Evolutionary conservation across 1,284 basidiomycete genomes (phyloP), one percentile per base, ranked within the genome.

Genomic region (Papiliotrema laurentii): DNA sequence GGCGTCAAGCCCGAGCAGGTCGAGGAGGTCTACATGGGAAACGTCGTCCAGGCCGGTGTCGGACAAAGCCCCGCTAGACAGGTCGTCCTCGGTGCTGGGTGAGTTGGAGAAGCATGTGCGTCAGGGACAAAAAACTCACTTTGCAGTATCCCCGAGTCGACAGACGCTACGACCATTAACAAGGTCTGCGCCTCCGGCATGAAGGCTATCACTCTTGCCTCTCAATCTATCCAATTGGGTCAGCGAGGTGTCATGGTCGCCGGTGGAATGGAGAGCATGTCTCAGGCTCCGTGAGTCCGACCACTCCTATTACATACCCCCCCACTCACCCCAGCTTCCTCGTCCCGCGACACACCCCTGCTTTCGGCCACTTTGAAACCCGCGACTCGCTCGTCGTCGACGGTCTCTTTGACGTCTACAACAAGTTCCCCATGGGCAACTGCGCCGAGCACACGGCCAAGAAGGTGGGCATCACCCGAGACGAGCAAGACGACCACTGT

Each of bases 121-220:
- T 11, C 14, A 30, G 40, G 25, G 5, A 19, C 22, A 16, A 21
- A 16, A 37, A 28, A 33, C 16, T 9, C 30, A 10, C 16, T 50
- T 22, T 22, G 1, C 42, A 69, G 72, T 28, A 68, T 96, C 72
- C 84, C 82, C 57, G 75, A 84, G 21, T 80, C 80, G 53, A 92
- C 92, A 31, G 96, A 99, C 77, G 93, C 93, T 18, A 98, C 96
- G 34, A 98, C 96, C 46, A 87, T 99, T 78, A 99, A 99, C 82
- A 96, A 97, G 75, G 89, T 98, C 66, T 98, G 94, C 73, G 94
- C 94, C 4, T 91, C 87, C 54, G 96, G 94, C 48, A 80, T 98
- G 79, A 97, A 98, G 77, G 80, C 90, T 35, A 83, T 97, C 76
- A 94, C 91, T 74, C 81, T 96, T 57, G 96, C 90, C 47, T 81